Evolutionary conservation across 495 filamentous ascomycete species (phyloP).

Genomic region (Penicillium ucsense): DNA sequence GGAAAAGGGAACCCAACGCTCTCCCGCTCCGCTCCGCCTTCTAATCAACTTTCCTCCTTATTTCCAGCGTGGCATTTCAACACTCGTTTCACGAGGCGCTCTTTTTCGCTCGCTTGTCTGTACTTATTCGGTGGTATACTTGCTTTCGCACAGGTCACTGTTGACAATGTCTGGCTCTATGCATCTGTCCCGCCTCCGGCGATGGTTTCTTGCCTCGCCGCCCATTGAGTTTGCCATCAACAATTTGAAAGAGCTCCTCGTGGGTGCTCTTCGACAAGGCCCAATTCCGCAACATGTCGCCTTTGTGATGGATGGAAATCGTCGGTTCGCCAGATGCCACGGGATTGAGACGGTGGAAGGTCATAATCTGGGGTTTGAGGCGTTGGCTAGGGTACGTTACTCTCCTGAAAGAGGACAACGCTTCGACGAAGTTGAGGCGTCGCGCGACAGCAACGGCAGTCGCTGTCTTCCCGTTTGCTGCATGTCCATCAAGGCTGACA

Average conservation of each 20-base stretch:
- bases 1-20: too few relatives aligned
- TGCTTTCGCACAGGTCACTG: neutral
- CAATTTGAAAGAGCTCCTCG: constrained; percentile 65
- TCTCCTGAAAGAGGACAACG: neutral
- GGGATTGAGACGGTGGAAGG: constrained; percentile 95
- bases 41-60: too few relatives aligned
- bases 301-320: constrained; percentile 97
- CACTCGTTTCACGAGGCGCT: too few relatives aligned
- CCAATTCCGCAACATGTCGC: constrained; percentile 90
- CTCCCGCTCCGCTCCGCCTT: too few relatives aligned
- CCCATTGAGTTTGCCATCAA: constrained; percentile 75
- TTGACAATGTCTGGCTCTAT: constrained; percentile 40
- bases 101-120: too few relatives aligned
- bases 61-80: too few relatives aligned
- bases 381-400: constrained; percentile 61
- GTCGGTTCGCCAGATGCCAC: constrained; percentile 78
- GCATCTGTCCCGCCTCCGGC: constrained; percentile 65
- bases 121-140: too few relatives aligned
- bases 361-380: constrained; percentile 94
- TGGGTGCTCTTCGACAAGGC: constrained; percentile 80
- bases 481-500: neutral
- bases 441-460: neutral
- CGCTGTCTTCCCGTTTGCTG: neutral
- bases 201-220: constrained; percentile 83
- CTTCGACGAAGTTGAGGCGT: constrained; percentile 2